A percentile compares a stretch with the other conserved stretches of the same genome.
Conservation (phyloP, 306 rosid genomes). For the Argentina anserina region DNA sequence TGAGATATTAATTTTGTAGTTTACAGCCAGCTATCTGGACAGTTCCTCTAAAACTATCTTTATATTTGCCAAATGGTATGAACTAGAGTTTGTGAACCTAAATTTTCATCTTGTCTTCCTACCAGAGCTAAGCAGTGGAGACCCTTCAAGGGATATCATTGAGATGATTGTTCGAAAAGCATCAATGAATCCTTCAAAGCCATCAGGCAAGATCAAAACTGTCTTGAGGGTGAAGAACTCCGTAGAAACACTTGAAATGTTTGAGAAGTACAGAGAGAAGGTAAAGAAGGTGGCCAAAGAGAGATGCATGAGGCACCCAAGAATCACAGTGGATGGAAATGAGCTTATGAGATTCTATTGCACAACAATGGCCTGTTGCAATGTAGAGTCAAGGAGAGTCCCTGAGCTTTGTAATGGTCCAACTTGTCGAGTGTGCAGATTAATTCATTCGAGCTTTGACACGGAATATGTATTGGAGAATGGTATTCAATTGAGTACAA, state of each 20-base stretch:
- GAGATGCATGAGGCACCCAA: constrained; percentile 41
- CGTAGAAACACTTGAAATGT: constrained; percentile 37
- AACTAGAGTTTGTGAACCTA: not conserved
- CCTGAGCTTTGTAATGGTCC: constrained; percentile 43
- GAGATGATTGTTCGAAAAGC: constrained; percentile 69
- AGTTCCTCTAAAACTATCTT: not conserved
- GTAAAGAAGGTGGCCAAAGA: constrained; percentile 48
- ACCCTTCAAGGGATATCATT: constrained; percentile 64
- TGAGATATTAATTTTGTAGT: not conserved
- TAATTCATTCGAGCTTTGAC: constrained; percentile 45
- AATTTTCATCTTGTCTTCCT: not conserved
- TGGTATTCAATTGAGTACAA: constrained; percentile 32
- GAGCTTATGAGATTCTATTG: constrained; percentile 53
- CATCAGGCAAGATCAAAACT: constrained; percentile 40
- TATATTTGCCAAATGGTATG: not conserved
- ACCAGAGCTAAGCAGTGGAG: constrained; percentile 51
- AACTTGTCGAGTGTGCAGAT: constrained; percentile 50
- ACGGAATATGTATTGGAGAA: constrained; percentile 15
- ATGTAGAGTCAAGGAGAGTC: constrained; percentile 34
- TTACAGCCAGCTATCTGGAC: not conserved
- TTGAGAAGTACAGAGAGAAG: constrained; percentile 63
- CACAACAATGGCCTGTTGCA: constrained; percentile 54
- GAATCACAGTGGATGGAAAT: constrained; percentile 68
- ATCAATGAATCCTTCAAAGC: constrained; percentile 42
- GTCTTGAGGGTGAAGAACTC: constrained; percentile 54